Base-by-base conservation (phyloP, 768 basidiomycete species). In the Dictyophora rubrovolvata region DNA sequence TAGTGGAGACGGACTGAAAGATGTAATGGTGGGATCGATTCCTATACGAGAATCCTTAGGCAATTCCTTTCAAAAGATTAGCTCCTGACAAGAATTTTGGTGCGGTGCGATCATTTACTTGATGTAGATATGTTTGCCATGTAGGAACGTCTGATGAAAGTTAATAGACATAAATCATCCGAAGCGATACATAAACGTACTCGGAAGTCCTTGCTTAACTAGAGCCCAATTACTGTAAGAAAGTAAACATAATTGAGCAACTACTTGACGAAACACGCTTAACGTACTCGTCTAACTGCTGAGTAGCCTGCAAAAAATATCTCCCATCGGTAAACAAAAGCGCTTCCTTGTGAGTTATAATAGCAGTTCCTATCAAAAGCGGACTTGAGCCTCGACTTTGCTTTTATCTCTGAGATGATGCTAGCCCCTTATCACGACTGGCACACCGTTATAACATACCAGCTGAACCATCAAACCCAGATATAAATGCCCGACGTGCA, bases 251-350 rank as follows among this genome's bases (percentile, higher is more conserved):
- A 46, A 53, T 36, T 49, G 49, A 17, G 53, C 50, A 53, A n/a
- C 55, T 6, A 23, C 16, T 48, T 6, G 64, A 48, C 42, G 23
- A n/a, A 34, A 61, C 17, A 36, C 18, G 14, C 46, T 59, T 6
- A 20, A 49, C 83, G 69, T 64, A 89, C 91, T 78, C 62, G 69
- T 94, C 92, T 63, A 99, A 74, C 71, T 99, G 91, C 62, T 93
- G 81, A 61, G 79, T 82, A 0, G 96, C 96, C 72, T 99, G 95
- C 34, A 97, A 73, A 67, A 89, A 96, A 68, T 99, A 99, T 49
- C 95, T 75, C 2, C 95, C 96, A 74, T 99, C 95, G 1, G 95
- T 98, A 73, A 95, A 98, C 53, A 96, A 76, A 62, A 77, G 83
- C 0, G 93, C 94, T 4, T 82, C 74, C 28, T 84, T 74, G 51